phyloP scores from a whole-genome alignment of 176 grass and related monocot genomes.

The Aegilops speltoides region DNA sequence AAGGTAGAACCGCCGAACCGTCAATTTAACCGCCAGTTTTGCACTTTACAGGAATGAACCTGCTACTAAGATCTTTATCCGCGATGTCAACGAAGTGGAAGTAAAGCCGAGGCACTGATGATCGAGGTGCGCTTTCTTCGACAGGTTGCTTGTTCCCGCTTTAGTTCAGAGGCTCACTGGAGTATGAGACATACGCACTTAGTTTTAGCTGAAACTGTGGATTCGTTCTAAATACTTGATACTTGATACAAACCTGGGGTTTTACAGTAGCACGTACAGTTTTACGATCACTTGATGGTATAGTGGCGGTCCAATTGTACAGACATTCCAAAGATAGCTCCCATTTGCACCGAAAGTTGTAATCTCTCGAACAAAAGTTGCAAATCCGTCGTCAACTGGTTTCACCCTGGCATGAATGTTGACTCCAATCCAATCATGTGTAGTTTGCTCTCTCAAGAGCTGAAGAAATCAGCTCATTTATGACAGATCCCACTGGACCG shows the following conservation, averaged over 20 bases:
- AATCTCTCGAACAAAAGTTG: background rate
- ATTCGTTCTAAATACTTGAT: background rate
- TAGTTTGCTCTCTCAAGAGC: background rate
- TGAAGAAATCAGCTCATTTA: background rate
- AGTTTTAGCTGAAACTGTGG: background rate
- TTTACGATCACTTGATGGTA: background rate
- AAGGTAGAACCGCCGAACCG: background rate
- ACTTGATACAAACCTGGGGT: background rate
- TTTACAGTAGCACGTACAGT: background rate
- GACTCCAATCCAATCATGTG: background rate
- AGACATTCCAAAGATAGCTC: background rate
- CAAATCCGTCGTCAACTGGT: background rate
- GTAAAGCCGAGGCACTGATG: conserved; percentile 55
- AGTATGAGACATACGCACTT: background rate
- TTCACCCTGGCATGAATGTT: conserved; percentile 3
- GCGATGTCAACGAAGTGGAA: conserved; percentile 53
- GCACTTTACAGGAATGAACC: conserved; percentile 47
- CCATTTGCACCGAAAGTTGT: background rate
- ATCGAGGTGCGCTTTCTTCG: background rate
- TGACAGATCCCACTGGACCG: conserved; percentile 13
- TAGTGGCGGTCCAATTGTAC: background rate
- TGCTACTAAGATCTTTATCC: conserved; percentile 53
- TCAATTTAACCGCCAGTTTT: background rate
- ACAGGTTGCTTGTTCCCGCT: background rate
- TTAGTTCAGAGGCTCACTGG: background rate